Conservation (phyloP, 176 grass and related monocot species). For the Carex scoparia region DNA sequence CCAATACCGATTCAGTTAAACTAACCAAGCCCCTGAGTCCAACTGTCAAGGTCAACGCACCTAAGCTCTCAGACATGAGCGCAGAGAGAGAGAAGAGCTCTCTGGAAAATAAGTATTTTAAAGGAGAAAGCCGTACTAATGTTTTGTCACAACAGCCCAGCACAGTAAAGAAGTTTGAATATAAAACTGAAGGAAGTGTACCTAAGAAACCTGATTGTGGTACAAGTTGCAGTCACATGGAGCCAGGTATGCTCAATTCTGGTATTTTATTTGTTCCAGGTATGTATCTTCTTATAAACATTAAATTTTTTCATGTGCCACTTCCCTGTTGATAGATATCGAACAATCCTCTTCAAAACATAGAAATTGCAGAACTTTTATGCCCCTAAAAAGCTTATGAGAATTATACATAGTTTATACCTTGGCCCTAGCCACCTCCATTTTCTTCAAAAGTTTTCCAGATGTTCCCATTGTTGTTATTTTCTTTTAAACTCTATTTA, state of each 20-base stretch:
- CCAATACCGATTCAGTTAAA: slow-evolving; percentile 33
- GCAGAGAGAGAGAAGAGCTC: slow-evolving; percentile 41
- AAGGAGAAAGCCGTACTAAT: slow-evolving; percentile 38
- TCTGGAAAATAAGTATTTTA: slow-evolving; percentile 50
- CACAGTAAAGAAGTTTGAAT: slow-evolving; percentile 12
- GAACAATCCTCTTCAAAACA: not conserved
- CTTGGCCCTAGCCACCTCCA: not conserved
- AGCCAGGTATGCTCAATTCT: slow-evolving; percentile 6
- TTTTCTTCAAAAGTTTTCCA: not conserved
- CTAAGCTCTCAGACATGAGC: slow-evolving; percentile 30
- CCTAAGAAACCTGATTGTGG: slow-evolving; percentile 9
- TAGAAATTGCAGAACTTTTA: not conserved
- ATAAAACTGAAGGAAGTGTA: slow-evolving; percentile 10
- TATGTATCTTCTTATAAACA: not conserved
- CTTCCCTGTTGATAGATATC: not conserved
- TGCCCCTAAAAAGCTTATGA: not conserved
- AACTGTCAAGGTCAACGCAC: not conserved
- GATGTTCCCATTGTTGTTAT: not conserved
- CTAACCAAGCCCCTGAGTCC: slow-evolving; percentile 36
- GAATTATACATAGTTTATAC: not conserved
- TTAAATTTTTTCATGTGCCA: not conserved
- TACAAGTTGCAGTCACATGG: slow-evolving; percentile 8
- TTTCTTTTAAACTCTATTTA: not conserved
- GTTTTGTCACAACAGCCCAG: slow-evolving; percentile 40
- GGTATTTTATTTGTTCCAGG: not conserved